Evolutionary conservation across 129 eudicot genomes (phyloP).

Genomic region (Deinandra increscens): DNA sequence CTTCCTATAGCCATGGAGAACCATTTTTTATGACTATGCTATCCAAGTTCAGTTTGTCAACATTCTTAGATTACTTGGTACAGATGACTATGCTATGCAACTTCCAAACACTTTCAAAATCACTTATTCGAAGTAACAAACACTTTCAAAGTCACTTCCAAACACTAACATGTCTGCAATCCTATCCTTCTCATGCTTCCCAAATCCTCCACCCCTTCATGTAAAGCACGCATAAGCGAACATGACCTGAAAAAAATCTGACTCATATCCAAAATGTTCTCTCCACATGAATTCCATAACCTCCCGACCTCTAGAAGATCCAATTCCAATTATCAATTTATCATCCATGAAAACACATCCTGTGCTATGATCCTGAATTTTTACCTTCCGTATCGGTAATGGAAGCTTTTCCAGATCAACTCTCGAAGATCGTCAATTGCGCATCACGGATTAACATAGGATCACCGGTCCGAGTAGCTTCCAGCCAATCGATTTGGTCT

Average conservation of each 20-base stretch:
- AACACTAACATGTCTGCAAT: conserved; percentile 51
- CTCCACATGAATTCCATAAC: conserved; percentile 65
- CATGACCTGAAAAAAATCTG: conserved; percentile 70
- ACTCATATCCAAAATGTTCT: conserved; percentile 48
- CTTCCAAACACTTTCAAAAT: too few species aligned
- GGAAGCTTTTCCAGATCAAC: conserved; percentile 53
- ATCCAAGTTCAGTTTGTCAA: too few species aligned
- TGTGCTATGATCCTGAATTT: conserved; percentile 58
- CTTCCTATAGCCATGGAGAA: too few species aligned
- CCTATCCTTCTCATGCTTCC: conserved; percentile 64
- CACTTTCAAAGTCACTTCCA: conserved; percentile 73
- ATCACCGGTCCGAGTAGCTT: conserved; percentile 76
- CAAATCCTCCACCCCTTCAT: conserved; percentile 48
- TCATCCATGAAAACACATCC: conserved; percentile 62
- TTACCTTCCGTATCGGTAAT: conserved; percentile 42
- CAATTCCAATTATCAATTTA: conserved; percentile 52
- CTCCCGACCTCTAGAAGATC: conserved; percentile 47
- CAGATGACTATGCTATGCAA: too few species aligned
- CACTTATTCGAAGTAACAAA: too few species aligned
- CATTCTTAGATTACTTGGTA: too few species aligned
- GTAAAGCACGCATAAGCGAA: conserved; percentile 73
- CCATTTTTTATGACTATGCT: too few species aligned
- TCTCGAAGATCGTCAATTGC: conserved; percentile 76
- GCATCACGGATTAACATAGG: conserved; percentile 88
- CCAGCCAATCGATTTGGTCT: conserved; percentile 91